Conservation (phyloP, 148 eudicot species). For the Salicornia ramosissima region DNA sequence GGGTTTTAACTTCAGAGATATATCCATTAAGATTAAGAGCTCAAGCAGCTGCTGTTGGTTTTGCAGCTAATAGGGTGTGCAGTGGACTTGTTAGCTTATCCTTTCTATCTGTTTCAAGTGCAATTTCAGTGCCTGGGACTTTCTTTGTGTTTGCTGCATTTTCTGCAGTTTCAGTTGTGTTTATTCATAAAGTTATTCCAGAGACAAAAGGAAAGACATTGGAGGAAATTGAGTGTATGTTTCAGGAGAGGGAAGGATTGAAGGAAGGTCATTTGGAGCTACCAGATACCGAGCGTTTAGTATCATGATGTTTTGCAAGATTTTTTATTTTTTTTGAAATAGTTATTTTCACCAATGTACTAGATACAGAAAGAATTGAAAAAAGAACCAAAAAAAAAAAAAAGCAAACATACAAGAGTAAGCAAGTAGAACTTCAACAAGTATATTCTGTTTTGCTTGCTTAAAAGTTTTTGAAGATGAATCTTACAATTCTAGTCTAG, state of each 20-base stretch:
- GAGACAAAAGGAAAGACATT: conserved; percentile 47
- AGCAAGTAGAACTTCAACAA: neutral
- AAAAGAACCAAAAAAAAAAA: too few species aligned
- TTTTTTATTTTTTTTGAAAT: too few species aligned
- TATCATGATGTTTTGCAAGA: conserved; percentile 9
- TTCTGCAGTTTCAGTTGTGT: conserved; percentile 32
- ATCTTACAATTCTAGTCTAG: too few species aligned
- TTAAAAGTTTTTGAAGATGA: too few species aligned
- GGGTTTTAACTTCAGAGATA: conserved; percentile 79
- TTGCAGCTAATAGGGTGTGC: conserved; percentile 71
- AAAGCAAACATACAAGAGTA: neutral
- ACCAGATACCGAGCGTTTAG: conserved; percentile 30
- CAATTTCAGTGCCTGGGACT: conserved; percentile 38
- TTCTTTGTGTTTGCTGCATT: conserved; percentile 30
- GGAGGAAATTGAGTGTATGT: conserved; percentile 38
- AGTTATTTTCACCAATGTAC: neutral
- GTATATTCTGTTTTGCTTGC: neutral
- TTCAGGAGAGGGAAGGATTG: conserved; percentile 18
- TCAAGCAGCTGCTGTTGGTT: conserved; percentile 69
- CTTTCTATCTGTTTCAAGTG: conserved; percentile 53
- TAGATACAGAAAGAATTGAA: too few species aligned
- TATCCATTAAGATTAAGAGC: conserved; percentile 72
- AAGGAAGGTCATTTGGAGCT: conserved; percentile 22
- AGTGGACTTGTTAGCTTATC: conserved; percentile 79
- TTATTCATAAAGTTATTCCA: conserved; percentile 34